These are phyloP conservation scores for Sphagnum fallax DNA, from an alignment of 228 moss, liverwort and hornwort species.

Conservation along the genomic window DNA sequence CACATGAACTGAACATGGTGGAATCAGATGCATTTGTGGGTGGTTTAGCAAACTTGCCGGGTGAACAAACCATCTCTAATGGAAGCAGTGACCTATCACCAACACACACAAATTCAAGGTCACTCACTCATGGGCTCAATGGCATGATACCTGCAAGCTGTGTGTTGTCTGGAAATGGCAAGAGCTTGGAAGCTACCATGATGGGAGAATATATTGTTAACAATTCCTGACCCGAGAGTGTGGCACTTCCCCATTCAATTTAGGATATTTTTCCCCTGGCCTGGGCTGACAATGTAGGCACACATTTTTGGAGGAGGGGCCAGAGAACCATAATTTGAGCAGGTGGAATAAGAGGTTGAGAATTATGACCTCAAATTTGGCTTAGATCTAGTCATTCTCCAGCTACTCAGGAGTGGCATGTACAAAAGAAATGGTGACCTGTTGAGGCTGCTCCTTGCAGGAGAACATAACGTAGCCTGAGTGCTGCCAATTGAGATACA, in stretches of 20 bases:
- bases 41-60: constrained; percentile 16
- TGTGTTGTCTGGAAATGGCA: constrained; percentile 52
- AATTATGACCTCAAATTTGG: constrained; percentile 5
- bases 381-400: neutral
- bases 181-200: constrained; percentile 35
- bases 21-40: constrained; percentile 25
- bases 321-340: constrained; percentile 12
- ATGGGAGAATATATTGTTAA: constrained; percentile 50
- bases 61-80: constrained; percentile 22
- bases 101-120: constrained; percentile 11
- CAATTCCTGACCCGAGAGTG: constrained; percentile 26
- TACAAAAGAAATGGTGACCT: no score
- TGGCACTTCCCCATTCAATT: constrained; percentile 5
- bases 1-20: constrained; percentile 47
- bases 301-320: constrained; percentile 1
- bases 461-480: no score
- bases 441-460: no score
- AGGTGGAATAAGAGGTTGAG: constrained; percentile 17
- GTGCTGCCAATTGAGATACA: no score
- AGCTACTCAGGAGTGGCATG: no score
- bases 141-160: constrained; percentile 60
- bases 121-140: constrained; percentile 40
- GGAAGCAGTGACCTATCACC: constrained; percentile 33
- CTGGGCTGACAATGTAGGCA: constrained; percentile 10
- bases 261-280: constrained; percentile 19